Base-by-base conservation (phyloP, 2,329 filamentous ascomycete genomes). In the Pseudogymnoascus sp. region DNA sequence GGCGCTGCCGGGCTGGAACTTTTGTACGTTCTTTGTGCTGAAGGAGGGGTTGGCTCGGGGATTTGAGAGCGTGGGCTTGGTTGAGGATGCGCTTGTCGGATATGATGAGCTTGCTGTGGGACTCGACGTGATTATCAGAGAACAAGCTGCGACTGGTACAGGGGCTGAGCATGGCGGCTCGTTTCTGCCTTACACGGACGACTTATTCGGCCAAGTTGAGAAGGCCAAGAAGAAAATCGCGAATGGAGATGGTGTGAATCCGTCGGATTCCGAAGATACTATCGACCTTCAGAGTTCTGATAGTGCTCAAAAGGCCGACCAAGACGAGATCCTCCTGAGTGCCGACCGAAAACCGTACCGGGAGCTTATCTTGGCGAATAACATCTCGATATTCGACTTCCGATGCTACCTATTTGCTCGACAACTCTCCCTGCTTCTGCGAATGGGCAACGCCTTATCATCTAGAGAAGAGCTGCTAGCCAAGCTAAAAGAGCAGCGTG, bases 21-120 rank as follows among this genome's bases (percentile, higher is more conserved):
- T 99, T 72, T 97, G 94, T 74, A 99, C 94, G 0, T 99, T 99
- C 72, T 99, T 99, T 72, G 92, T 99, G 13, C 80, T 99, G 7
- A 99, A 99, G 71, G 94, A 99, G 73, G 94, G 94, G 0, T 77
- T 99, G 36, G 93, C 94, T 1, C 84, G 90, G 66, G 95, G 93
- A 0, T 96, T 99, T 67, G 95, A 99, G 73, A 97, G 90, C 71
- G 92, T 97, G 2, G 95, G 95, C 0, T 79, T 99, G 8, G 90
- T 97, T 7, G 94, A 99, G 71, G 94, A 99, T 79, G 93, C 94
- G 2, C 77, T 99, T 39, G 89, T 94, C 4, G 91, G 92, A 11
- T 99, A 99, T 68, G 94, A 97, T 72, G 93, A 99, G 76, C 84
- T 99, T 8, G 89, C 89, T 41, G 85, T 93, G 59, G 93, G 92